Evolutionary conservation across 306 rosid genomes (phyloP), one percentile per base, ranked within the genome.

Genomic region (Corylus americana): DNA sequence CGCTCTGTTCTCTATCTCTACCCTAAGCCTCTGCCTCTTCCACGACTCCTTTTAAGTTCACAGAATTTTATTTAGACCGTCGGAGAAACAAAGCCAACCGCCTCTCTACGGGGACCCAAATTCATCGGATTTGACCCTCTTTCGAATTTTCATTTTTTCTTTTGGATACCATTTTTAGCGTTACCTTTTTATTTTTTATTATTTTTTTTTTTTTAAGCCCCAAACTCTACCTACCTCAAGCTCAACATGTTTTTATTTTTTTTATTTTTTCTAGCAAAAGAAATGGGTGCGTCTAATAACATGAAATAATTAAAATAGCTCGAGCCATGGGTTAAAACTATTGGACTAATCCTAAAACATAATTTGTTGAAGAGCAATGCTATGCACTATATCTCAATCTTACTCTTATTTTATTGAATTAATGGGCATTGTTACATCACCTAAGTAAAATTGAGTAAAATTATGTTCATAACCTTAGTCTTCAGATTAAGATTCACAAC

Each of bases 51-150:
- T 49, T 49, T 49, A 49, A 49, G 53, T 62, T 2, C 42, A 62
- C 18, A 29, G 5, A 14, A 63, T 16, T 25, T 25, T 22, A 66
- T n/a, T 39, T 2, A n/a, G 72, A n/a, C n/a, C 0, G 13, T n/a
- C 72, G 72, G 72, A 68, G 49, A 42, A 35, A 39, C 29, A 48
- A 71, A 4, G 5, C 39, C 61, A 71, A 50, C 75, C 42, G 75
- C 61, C 75, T 68, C 51, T 42, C 53, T n/a, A 42, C 53, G 11
- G 47, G 17, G 31, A 68, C 22, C 50, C 72, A 68, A 11, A 68
- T 68, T 4, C 6, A 42, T 42, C 45, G 44, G 6, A 39, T 39
- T 39, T 67, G 13, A 39, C 5, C 29, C 14, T 67, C 1, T 17
- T 18, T 1, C 4, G 7, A 4, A 8, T 62, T 63, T 63, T 67